Conservation (phyloP, 1,284 basidiomycete species). For the Puccinia hordei region DNA sequence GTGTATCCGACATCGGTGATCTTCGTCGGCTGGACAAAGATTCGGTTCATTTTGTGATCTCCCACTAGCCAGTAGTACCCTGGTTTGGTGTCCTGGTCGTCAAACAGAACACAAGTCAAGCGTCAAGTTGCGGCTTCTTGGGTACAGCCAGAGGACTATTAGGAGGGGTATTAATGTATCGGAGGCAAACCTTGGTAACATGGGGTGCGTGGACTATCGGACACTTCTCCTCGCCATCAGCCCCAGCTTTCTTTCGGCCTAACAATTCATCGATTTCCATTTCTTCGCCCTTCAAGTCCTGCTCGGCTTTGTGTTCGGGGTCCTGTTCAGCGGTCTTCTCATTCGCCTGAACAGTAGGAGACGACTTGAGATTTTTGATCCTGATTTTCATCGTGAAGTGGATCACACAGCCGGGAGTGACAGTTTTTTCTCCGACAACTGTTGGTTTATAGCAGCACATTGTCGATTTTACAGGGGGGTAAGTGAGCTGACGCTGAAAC, state of each 20-base stretch:
- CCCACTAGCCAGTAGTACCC: conserved; percentile 84
- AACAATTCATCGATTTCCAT: conserved; percentile 73
- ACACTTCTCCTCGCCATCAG: conserved; percentile 62
- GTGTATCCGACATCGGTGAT: conserved; percentile 69
- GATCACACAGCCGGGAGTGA: conserved; percentile 87
- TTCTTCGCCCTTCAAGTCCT: conserved; percentile 64
- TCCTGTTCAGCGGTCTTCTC: background rate
- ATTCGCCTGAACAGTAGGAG: conserved; percentile 17
- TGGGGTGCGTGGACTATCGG: conserved; percentile 84
- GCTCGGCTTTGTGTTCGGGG: conserved; percentile 55
- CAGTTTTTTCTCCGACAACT: conserved; percentile 87
- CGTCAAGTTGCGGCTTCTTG: background rate
- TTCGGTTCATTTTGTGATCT: conserved; percentile 82
- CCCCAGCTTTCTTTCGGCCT: conserved; percentile 65
- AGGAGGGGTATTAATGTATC: no score
- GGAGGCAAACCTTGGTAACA: conserved; percentile 75
- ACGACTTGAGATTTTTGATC: conserved; percentile 62
- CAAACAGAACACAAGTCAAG: background rate
- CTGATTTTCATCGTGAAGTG: conserved; percentile 82
- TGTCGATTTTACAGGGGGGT: conserved; percentile 38
- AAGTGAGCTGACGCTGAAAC: background rate
- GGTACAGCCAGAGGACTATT: background rate
- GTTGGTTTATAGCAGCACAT: conserved; percentile 19
- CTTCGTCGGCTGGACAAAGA: conserved; percentile 87
- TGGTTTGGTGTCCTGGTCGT: conserved; percentile 73